Base-by-base conservation (phyloP, 208 protist genomes). In the Porcisia deanei region DNA sequence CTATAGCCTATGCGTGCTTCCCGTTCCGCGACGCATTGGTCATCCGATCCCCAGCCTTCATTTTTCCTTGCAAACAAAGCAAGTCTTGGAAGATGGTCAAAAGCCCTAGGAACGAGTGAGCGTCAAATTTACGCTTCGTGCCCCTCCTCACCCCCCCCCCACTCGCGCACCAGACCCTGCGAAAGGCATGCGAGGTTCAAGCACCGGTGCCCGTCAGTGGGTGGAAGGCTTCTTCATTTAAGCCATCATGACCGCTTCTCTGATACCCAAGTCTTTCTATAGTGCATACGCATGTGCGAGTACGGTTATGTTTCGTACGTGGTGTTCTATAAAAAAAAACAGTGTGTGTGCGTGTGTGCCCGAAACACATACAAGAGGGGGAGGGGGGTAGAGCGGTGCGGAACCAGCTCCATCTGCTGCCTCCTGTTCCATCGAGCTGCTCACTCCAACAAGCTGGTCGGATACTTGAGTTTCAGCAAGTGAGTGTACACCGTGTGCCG, bases 401-500 rank as follows among this genome's bases (percentile, higher is more conserved):
- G 43, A 16, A 25, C 20, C 66, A 57, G 9, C 43, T 8, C 47
- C 18, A 8, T 16, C 12, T 18, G 16, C 49, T 9, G 16, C n/a
- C 22, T 18, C 37, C 37, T 43, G 25, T 30, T 22, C 18, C 34
- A 14, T 49, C 20, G 43, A 53, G 64, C 39, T 9, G 22, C 47
- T 49, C 41, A 82, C 18, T 78, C 73, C 9, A 58, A 37, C 47
- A 82, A 63, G 52, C 73, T 75, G 14, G 73, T 63, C 1, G 78
- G 72, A 39, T 75, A 85, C 22, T 71, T 77, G 18, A 91, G 71
- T 70, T 83, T 81, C 64, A 92, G 84, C 71, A 95, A 55, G 70
- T 93, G 88, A 53, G 86, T 85, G 72, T 81, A 93, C 14, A 89
- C 66, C 30, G 73, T 75, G 76, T 89, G 83, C 20, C 89, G 85